A percentile compares a stretch with the other conserved stretches of the same genome.
These are phyloP conservation scores for Mycena filopes DNA, from an alignment of 768 basidiomycete species.

Conservation along the genomic window DNA sequence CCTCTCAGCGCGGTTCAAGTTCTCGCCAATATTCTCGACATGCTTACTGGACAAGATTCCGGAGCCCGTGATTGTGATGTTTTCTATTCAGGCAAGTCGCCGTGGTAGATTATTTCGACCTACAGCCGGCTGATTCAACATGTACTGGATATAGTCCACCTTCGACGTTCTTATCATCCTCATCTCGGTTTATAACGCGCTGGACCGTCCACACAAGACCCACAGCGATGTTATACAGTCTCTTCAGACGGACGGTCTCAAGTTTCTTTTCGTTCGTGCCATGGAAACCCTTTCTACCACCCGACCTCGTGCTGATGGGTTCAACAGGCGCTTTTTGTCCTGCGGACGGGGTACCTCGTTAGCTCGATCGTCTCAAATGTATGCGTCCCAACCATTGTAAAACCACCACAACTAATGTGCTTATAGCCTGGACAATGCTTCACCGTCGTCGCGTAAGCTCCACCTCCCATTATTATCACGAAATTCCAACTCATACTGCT, in stretches of 20 bases:
- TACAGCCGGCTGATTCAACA: background rate
- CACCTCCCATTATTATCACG: background rate
- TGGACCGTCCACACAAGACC: constrained; percentile 6
- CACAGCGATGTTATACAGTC: background rate
- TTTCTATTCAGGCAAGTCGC: constrained; percentile 3
- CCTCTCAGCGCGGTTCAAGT: too few relatives aligned
- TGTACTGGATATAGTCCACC: too few relatives aligned
- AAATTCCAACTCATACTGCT: background rate
- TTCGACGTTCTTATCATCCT: constrained; percentile 7
- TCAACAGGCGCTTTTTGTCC: background rate
- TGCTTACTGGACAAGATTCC: background rate
- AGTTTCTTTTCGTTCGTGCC: background rate
- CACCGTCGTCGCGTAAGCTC: constrained; percentile 3
- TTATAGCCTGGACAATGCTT: constrained; percentile 6
- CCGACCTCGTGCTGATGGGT: too few relatives aligned
- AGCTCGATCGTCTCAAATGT: background rate
- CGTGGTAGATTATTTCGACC: background rate
- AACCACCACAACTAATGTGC: too few relatives aligned
- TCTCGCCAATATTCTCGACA: background rate
- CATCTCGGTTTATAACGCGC: constrained; percentile 10
- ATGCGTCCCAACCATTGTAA: background rate
- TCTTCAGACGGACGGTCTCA: constrained; percentile 12
- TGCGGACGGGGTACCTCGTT: background rate
- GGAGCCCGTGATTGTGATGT: constrained; percentile 1
- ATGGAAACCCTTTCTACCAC: too few relatives aligned